Evolutionary conservation across 2,329 filamentous ascomycete genomes (phyloP).

Genomic region (Lizonia empirigonia): DNA sequence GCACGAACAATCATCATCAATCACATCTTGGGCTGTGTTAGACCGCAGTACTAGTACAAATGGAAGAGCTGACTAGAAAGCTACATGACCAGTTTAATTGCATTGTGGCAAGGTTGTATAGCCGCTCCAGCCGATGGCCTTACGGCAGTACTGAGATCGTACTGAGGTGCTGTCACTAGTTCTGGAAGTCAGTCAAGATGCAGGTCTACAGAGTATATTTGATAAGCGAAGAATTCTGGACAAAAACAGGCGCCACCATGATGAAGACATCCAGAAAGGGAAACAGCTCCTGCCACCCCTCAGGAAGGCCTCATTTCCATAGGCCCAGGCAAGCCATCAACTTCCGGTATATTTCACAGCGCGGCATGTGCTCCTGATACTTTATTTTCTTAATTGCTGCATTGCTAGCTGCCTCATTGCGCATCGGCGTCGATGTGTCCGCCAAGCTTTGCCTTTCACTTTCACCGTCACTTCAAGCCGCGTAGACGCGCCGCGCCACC

Average conservation of each 20-base stretch:
- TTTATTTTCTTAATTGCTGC: no score
- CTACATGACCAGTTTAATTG: neutral
- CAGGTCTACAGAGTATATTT: neutral
- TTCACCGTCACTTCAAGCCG: conserved; percentile 18
- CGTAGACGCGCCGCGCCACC: conserved; percentile 2
- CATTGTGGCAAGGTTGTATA: neutral
- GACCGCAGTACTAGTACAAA: neutral
- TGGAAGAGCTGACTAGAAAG: neutral
- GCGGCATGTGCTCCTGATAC: no score
- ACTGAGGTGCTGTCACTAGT: neutral
- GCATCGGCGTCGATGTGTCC: neutral
- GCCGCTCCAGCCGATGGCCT: no score
- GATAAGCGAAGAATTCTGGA: no score
- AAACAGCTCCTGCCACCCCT: neutral
- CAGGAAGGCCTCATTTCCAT: neutral
- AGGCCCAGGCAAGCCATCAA: neutral
- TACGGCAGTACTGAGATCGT: no score
- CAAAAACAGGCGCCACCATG: no score
- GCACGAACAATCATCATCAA: neutral
- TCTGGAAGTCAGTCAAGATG: neutral
- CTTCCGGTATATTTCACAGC: no score
- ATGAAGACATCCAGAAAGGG: neutral
- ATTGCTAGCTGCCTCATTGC: neutral
- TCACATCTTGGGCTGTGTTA: neutral
- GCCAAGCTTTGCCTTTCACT: conserved; percentile 5